Base-by-base conservation (phyloP, 345 rosid species). In the Hibiscus trionum region DNA sequence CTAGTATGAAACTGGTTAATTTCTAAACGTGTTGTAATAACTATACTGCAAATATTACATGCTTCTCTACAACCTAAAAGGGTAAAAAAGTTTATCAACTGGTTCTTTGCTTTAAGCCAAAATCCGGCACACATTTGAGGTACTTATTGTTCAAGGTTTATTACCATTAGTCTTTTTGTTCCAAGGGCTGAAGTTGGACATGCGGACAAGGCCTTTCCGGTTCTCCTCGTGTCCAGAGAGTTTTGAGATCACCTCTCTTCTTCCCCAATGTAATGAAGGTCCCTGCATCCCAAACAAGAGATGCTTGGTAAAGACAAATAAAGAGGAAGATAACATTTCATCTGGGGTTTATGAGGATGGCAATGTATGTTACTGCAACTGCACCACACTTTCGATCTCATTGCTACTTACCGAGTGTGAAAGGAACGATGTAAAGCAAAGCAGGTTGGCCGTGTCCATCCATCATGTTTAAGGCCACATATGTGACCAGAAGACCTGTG, bases 211-310 rank as follows among this genome's bases (percentile, higher is more conserved):
- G 86, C 63, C 87, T 82, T 69, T 90, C 88, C 0, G 95, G 97
- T 66, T 84, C 91, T 65, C 98, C 98, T 76, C 81, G 82, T 50
- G 86, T 86, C 98, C 98, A 94, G 50, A 91, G 83, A n/a, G 76
- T 83, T 75, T 85, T 74, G 60, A 92, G 86, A 31, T 94, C 97
- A 16, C 97, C 97, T 79, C 97, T 90, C 78, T 82, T 85, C 77
- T 81, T 89, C 61, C 92, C 92, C 85, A 92, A 62, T 49, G 88
- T 78, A 79, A 90, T 61, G 58, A 94, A 77, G 0, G 98, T 91
- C 29, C 96, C 98, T 90, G 88, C 81, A 72, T 50, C 31, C 19
- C 10, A 8, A 39, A 17, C 70, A 66, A 15, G 11, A 31, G 14
- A 33, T 0, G 14, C 26, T 10, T 17, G 11, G 61, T 62, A 27